Conservation (phyloP, 768 basidiomycete species). For the Auriscalpium orientale region DNA sequence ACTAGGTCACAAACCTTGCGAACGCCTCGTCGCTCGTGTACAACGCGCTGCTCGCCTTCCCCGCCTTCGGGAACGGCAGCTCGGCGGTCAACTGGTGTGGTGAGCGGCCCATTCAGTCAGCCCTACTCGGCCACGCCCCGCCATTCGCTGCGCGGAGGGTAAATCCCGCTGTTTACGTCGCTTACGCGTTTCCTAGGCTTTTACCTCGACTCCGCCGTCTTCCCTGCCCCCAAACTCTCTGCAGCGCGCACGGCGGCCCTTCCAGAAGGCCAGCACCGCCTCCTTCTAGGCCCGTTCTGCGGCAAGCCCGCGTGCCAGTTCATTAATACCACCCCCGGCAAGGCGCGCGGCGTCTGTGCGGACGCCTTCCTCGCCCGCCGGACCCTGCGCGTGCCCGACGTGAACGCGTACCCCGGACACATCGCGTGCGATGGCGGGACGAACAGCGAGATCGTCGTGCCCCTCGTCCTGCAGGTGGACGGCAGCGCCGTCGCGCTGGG, state of each 20-base stretch:
- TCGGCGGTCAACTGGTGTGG: constrained; percentile 92
- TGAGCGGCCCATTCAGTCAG: constrained; percentile 30
- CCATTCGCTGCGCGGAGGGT: too few relatives aligned
- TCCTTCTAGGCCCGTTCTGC: constrained; percentile 80
- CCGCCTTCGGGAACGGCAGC: constrained; percentile 54
- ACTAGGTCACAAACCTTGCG: constrained; percentile 77
- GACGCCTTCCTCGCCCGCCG: constrained; percentile 53
- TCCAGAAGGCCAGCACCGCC: constrained; percentile 17
- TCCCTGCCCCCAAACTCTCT: constrained; percentile 39
- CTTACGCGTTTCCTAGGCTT: constrained; percentile 52
- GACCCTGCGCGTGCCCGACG: constrained; percentile 67
- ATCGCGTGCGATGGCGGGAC: constrained; percentile 92
- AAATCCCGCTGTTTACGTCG: too few relatives aligned
- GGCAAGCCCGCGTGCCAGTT: constrained; percentile 89
- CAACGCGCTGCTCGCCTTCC: constrained; percentile 64
- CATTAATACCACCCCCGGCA: constrained; percentile 51
- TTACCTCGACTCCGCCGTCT: constrained; percentile 64
- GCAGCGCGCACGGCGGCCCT: constrained; percentile 6
- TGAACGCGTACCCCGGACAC: constrained; percentile 81
- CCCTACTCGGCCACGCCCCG: too few relatives aligned
- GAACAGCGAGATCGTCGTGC: constrained; percentile 84
- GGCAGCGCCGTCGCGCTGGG: constrained; percentile 29
- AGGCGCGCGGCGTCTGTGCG: constrained; percentile 76
- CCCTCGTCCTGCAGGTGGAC: constrained; percentile 41
- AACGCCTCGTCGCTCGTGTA: constrained; percentile 80